Percentiles rank a stretch among this genome's conserved stretches.
Evolutionary conservation across 345 rosid genomes (phyloP).

Genomic region (Cochlearia excelsa): DNA sequence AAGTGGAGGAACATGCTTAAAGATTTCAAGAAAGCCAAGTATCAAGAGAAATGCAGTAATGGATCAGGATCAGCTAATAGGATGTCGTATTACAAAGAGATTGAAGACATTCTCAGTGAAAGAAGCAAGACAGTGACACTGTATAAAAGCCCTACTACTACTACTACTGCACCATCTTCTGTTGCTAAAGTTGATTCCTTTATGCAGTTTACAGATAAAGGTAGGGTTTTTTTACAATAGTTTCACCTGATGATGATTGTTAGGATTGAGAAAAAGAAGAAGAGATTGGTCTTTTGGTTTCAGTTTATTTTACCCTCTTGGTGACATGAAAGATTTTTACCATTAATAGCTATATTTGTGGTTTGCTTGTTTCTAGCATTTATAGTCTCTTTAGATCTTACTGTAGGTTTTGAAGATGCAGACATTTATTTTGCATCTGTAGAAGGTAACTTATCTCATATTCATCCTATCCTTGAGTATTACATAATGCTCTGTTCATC

Average conservation of each 20-base stretch:
- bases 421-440: slow-evolving; percentile 75
- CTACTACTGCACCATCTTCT: slow-evolving; percentile 27
- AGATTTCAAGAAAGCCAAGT: slow-evolving; percentile 86
- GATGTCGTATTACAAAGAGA: slow-evolving; percentile 90
- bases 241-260: no score
- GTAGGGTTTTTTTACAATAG: background rate
- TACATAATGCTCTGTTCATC: slow-evolving; percentile 10
- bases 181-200: slow-evolving; percentile 72
- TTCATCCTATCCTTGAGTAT: background rate
- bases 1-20: slow-evolving; percentile 97
- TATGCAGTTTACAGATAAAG: slow-evolving; percentile 84
- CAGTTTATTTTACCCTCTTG: slow-evolving; percentile 15
- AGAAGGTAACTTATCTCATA: slow-evolving; percentile 58
- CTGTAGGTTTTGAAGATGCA: slow-evolving; percentile 85
- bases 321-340: background rate
- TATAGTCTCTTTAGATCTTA: background rate
- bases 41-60: slow-evolving; percentile 60
- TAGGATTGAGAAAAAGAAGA: background rate
- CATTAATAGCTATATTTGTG: background rate
- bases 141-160: slow-evolving; percentile 46
- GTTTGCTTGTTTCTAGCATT: background rate
- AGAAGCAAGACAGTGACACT: slow-evolving; percentile 50
- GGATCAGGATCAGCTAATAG: slow-evolving; percentile 51
- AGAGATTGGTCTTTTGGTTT: slow-evolving; percentile 3
- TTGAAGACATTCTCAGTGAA: slow-evolving; percentile 79